Conservation (phyloP, 768 basidiomycete species). For the Pleurotus tuber-regium region DNA sequence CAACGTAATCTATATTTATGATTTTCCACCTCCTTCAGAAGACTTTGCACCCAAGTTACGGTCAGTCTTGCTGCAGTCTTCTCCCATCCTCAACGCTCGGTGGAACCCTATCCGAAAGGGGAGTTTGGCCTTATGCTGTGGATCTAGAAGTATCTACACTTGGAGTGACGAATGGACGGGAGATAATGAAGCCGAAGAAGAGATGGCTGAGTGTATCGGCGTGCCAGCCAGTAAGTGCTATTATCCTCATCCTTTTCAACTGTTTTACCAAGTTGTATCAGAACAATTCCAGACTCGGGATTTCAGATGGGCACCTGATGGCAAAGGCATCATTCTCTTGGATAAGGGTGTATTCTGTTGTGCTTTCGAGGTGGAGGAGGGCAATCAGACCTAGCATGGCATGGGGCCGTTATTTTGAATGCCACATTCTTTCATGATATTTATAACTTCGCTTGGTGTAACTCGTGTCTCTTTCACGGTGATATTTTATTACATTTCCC, state of each 20-base stretch:
- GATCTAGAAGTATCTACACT: conserved; percentile 61
- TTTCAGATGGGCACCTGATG: conserved; percentile 82
- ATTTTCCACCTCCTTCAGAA: conserved; percentile 62
- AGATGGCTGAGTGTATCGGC: conserved; percentile 89
- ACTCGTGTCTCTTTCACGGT: too few species aligned
- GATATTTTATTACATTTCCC: too few species aligned
- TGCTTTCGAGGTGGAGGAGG: conserved; percentile 73
- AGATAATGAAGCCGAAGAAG: conserved; percentile 51
- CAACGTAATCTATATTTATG: conserved; percentile 63
- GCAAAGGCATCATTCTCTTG: conserved; percentile 72
- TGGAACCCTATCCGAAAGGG: conserved; percentile 90
- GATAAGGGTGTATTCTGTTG: conserved; percentile 84
- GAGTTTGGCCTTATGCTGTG: conserved; percentile 64
- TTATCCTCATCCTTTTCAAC: conserved; percentile 16
- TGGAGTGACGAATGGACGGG: conserved; percentile 85
- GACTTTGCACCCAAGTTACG: conserved; percentile 60
- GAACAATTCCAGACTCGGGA: conserved; percentile 73
- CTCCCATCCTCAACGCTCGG: conserved; percentile 59
- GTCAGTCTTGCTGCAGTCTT: conserved; percentile 63
- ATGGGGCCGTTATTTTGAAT: too few species aligned
- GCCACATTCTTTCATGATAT: too few species aligned
- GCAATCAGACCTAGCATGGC: too few species aligned
- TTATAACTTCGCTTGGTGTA: too few species aligned
- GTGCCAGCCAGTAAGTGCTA: conserved; percentile 73
- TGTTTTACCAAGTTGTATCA: conserved; percentile 24